Percentiles rank a stretch among this genome's conserved stretches.
Evolutionary conservation across 2,329 filamentous ascomycete species (phyloP).

Genomic region (Fusarium bactridioides): DNA sequence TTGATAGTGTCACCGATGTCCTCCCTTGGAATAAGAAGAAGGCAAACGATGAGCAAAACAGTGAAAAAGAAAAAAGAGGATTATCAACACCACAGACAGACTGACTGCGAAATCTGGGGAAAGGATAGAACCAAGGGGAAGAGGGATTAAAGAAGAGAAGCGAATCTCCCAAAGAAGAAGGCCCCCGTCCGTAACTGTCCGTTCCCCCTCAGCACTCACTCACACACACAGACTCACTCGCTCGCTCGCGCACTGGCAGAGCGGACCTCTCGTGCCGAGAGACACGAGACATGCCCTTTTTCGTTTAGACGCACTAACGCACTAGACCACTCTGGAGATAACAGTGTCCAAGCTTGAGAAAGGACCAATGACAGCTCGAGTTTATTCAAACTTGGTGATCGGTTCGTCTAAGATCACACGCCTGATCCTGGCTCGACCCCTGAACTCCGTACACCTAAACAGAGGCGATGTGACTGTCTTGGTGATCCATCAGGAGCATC

Average conservation of each 20-base stretch:
- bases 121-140: not conserved
- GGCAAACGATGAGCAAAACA: conserved; percentile 12
- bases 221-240: not conserved
- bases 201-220: not conserved
- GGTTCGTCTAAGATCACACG: conserved; percentile 12
- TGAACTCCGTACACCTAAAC: conserved; percentile 4
- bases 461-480: conserved; percentile 15
- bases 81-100: conserved; percentile 9
- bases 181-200: not conserved
- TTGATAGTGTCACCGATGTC: conserved; percentile 23
- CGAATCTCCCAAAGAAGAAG: not conserved
- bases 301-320: conserved; percentile 22
- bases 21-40: not conserved
- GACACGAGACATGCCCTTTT: conserved; percentile 19
- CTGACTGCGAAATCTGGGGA: conserved; percentile 14
- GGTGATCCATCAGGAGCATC: conserved; percentile 1
- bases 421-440: conserved; percentile 13
- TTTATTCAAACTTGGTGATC: conserved; percentile 12
- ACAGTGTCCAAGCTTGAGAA: not conserved
- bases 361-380: not conserved
- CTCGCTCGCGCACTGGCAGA: not conserved
- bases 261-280: conserved; percentile 26
- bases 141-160: conserved; percentile 33
- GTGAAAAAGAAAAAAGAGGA: conserved; percentile 12
- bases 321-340: conserved; percentile 24